phyloP scores from a whole-genome alignment of 2,329 filamentous ascomycete genomes.

The Coniochaeta sp. region DNA sequence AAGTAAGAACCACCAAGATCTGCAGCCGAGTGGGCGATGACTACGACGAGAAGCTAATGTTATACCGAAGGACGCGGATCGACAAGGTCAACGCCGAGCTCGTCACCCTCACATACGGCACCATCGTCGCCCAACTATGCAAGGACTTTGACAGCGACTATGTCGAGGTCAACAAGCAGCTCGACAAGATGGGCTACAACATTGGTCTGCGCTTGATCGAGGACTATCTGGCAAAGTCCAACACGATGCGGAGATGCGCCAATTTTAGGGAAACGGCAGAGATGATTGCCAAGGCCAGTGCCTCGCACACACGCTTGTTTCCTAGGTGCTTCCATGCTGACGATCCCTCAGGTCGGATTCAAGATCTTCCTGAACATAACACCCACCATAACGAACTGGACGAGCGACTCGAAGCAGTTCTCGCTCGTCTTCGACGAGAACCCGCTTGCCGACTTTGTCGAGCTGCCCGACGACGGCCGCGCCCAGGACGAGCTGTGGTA shows the following conservation, averaged over 20 bases:
- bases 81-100: conserved; percentile 98
- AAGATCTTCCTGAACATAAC: conserved; percentile 99
- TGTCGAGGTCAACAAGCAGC: conserved; percentile 89
- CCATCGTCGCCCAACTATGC: conserved; percentile 92
- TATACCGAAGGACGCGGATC: conserved; percentile 65
- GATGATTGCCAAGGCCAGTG: conserved; percentile 73
- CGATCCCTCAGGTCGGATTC: conserved; percentile 69
- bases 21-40: neutral
- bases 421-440: conserved; percentile 96
- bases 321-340: conserved; percentile 12
- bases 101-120: conserved; percentile 95
- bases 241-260: conserved; percentile 76
- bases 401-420: conserved; percentile 91
- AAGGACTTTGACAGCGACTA: conserved; percentile 96
- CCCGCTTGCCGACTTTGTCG: conserved; percentile 92
- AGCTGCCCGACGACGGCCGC: conserved; percentile 89
- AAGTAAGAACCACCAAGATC: conserved; percentile 58
- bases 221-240: conserved; percentile 94
- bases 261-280: conserved; percentile 96
- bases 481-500: conserved; percentile 98
- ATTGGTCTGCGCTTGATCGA: conserved; percentile 94
- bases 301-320: neutral
- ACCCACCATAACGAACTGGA: conserved; percentile 91
- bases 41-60: conserved; percentile 10
- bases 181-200: conserved; percentile 99